Conservation (phyloP, 108 stramenopile genomes). For the Pseudonitzschia delicatissima region DNA sequence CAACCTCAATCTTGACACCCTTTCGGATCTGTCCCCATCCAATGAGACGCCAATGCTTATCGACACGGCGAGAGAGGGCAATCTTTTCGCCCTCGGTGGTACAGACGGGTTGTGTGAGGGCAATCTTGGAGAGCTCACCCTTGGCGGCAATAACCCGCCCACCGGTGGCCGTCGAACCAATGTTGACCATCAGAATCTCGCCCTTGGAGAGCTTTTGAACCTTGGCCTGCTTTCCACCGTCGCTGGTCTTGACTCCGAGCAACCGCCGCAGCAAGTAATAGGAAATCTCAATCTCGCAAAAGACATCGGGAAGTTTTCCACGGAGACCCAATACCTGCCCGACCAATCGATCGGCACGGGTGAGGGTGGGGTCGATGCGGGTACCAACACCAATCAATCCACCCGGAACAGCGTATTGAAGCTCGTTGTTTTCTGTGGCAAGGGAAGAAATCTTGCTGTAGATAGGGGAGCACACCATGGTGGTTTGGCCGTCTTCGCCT, state of each 20-base stretch:
- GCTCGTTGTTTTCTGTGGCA: slow-evolving; percentile 94
- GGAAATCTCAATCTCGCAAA: slow-evolving; percentile 96
- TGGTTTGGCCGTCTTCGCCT: slow-evolving; percentile 71
- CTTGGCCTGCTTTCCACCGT: slow-evolving; percentile 99
- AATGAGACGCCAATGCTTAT: slow-evolving; percentile 99
- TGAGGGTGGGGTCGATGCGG: slow-evolving; percentile 97
- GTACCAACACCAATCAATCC: slow-evolving; percentile 99
- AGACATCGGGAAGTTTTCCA: slow-evolving; percentile 96
- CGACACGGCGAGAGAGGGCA: slow-evolving; percentile 97
- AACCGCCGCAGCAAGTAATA: slow-evolving; percentile 96
- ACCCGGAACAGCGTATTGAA: slow-evolving; percentile 98
- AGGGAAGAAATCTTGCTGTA: slow-evolving; percentile 87
- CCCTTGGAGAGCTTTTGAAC: slow-evolving; percentile 93
- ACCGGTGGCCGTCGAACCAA: slow-evolving; percentile 97
- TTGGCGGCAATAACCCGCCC: slow-evolving; percentile 95
- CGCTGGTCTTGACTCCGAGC: slow-evolving; percentile 97
- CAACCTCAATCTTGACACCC: slow-evolving; percentile 80
- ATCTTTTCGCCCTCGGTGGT: slow-evolving; percentile 99
- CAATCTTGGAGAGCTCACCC: slow-evolving; percentile 95
- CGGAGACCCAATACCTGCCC: slow-evolving; percentile 97
- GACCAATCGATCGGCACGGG: slow-evolving; percentile 97
- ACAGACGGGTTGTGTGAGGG: slow-evolving; percentile 98
- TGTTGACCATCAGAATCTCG: slow-evolving; percentile 99
- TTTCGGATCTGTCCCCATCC: slow-evolving; percentile 93
- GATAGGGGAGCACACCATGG: slow-evolving; percentile 92